Base-by-base conservation (phyloP, 202 grass and related monocot genomes). In the Cymbopogon flexuosus region DNA sequence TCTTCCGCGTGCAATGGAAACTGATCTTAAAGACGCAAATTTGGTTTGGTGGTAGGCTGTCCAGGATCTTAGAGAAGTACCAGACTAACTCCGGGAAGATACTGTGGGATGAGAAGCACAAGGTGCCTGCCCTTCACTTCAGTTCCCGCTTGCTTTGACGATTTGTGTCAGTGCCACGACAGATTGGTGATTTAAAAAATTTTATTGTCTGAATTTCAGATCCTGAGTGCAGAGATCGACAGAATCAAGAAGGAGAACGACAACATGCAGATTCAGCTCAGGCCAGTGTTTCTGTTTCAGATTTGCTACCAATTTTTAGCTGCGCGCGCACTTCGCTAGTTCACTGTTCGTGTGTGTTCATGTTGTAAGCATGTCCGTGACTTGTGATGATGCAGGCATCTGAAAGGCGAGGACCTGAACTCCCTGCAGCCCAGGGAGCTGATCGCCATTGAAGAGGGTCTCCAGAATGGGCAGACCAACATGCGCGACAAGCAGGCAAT, bases 211-310 rank as follows among this genome's bases (percentile, higher is more conserved):
- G 23, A 37, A 83, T 83, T 84, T 72, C 92, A 99, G 96, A 99
- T 72, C 83, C 77, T 99, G 58, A 88, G 90, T 67, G 82, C 84
- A 5, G 96, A 99, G 83, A 95, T 99, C 52, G 92, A 95, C 36
- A 82, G 92, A 39, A 64, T 99, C 57, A 99, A 92, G 83, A 91
- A 99, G 82, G 96, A 99, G 88, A 99, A 95, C 45, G 92, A 93
- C 65, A 93, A 87, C 85, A 99, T 95, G 96, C 96, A 99, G 90
- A 93, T 91, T 58, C 88, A 95, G 89, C 87, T 95, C 78, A 99
- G 96, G 96, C 47, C 52, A 84, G 90, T 76, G 12, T 67, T 72
- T 59, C 77, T 72, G 62, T 30, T 78, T 19, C 30, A 67, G 21
- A 37, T 23, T 79, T 67, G 2, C 30, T 23, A 34, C 42, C 24